Base-by-base conservation (phyloP, 2,329 filamentous ascomycete species). In the Apiospora hydei region DNA sequence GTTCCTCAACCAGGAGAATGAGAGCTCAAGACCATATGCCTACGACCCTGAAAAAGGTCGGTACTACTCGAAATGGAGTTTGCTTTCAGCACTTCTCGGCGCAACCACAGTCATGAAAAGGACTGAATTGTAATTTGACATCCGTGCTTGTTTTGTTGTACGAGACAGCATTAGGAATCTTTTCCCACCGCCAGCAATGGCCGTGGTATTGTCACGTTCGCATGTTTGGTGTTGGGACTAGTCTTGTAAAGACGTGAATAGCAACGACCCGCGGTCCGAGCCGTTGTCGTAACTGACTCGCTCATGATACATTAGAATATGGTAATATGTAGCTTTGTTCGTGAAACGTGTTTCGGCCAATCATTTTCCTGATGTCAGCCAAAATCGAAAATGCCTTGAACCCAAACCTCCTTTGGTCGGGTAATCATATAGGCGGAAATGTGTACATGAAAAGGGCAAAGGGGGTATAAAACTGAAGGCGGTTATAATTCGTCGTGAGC, bases 81-180 rank as follows among this genome's bases (percentile, higher is more conserved):
- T 83, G 80, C 88, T 96, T 88, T 97, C 90, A 96, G 95, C 95
- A 98, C 94, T 94, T 97, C 94, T 97, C 94, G 95, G 95, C 95
- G 94, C 95, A 96, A 95, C 91, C 89, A 88, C 91, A 95, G 94
- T 92, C 94, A 98, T 91, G 84, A 78, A 76, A 76, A 83, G 82
- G 91, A 91, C 92, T 90, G 90, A 87, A 93, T 96, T 96, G 95
- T 91, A 98, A 98, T 98, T 98, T 98, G 95, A 98, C 95, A 98
- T 98, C 94, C 93, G 94, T 97, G 95, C 95, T 96, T 85, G 76
- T 70, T 64, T 41, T 21, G 57, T 64, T 41, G 13, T 14, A n/a
- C 10, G 38, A 26, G 11, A 24, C 38, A 7, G 34, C 57, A 61
- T 34, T 21, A 24, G 67, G 24, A 14, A 61, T 8, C 13, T 61